phyloP scores from a whole-genome alignment of 2,329 filamentous ascomycete genomes.

The Bertia moriformis region DNA sequence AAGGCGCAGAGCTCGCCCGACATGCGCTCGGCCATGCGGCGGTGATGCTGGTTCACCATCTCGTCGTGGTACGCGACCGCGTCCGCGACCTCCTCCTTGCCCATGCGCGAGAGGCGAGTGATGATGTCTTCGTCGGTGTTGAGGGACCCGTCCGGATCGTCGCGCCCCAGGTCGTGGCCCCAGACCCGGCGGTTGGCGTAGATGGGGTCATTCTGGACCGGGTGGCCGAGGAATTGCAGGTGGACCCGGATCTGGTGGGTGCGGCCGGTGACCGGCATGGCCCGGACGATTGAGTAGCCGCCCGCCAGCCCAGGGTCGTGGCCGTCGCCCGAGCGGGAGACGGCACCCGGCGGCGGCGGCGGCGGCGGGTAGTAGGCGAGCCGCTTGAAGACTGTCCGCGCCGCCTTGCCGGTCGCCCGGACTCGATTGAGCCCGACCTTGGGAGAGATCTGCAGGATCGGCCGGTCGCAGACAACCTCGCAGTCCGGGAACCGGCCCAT shows the following conservation, averaged over 20 bases:
- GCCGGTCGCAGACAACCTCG: conserved; percentile 82
- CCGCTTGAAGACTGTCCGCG: conserved; percentile 79
- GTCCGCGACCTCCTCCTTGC: conserved; percentile 81
- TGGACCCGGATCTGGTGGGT: conserved; percentile 97
- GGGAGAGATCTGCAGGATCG: conserved; percentile 84
- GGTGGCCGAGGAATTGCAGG: conserved; percentile 83
- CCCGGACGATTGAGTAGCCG: conserved; percentile 89
- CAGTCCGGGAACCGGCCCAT: conserved; percentile 83
- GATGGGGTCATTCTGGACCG: conserved; percentile 93
- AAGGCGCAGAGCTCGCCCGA: conserved; percentile 69
- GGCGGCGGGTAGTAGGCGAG: conserved; percentile 73
- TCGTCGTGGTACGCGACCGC: conserved; percentile 88
- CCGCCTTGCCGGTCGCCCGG: conserved; percentile 80
- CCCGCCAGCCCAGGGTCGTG: conserved; percentile 27
- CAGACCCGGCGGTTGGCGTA: conserved; percentile 92
- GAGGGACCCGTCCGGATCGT: conserved; percentile 47
- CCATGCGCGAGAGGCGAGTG: conserved; percentile 71
- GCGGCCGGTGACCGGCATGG: conserved; percentile 78
- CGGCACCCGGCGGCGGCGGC: conserved; percentile 7
- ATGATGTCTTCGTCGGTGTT: conserved; percentile 84
- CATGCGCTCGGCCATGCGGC: conserved; percentile 82
- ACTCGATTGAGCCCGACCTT: conserved; percentile 89
- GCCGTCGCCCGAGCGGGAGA: conserved; percentile 2
- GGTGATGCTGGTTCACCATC: conserved; percentile 81
- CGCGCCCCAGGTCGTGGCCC: conserved; percentile 60